Percentiles rank a stretch among this genome's conserved stretches.
Conservation (phyloP, 208 protist genomes). For the Angomonas ambiguus region DNA sequence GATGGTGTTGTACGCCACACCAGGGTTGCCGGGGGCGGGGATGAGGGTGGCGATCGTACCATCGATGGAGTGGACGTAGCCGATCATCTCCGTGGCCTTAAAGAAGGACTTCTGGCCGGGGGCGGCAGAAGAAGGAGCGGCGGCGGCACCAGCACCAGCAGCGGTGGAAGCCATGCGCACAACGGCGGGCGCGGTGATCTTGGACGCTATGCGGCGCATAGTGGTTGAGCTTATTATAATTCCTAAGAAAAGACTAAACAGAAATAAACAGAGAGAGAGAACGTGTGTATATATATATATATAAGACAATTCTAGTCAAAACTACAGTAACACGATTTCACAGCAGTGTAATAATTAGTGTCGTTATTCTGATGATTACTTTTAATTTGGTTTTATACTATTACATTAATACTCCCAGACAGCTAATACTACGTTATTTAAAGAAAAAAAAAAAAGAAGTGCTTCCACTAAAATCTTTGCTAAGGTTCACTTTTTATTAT, state of each 20-base stretch:
- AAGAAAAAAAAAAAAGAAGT: slow-evolving; percentile 1
- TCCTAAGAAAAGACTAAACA: neutral
- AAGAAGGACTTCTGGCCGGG: slow-evolving; percentile 75
- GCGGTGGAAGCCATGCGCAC: slow-evolving; percentile 38
- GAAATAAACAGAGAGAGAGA: neutral
- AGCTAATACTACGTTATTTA: neutral
- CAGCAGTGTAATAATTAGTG: slow-evolving; percentile 2
- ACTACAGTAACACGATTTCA: neutral
- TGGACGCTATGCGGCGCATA: slow-evolving; percentile 62
- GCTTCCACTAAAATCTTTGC: neutral
- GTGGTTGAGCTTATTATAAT: neutral
- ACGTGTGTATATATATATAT: neutral
- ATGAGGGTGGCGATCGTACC: slow-evolving; percentile 83
- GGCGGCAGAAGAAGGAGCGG: slow-evolving; percentile 18
- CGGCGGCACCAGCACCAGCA: slow-evolving; percentile 21
- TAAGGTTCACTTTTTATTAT: neutral
- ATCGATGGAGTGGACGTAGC: slow-evolving; percentile 85
- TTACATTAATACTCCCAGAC: neutral
- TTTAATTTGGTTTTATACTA: neutral
- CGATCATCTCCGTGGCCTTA: slow-evolving; percentile 83
- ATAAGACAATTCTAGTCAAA: neutral
- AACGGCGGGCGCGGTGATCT: slow-evolving; percentile 31
- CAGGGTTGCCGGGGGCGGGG: slow-evolving; percentile 65
- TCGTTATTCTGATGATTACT: slow-evolving; percentile 11
- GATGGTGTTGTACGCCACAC: slow-evolving; percentile 84